These are phyloP conservation scores for Chlorella sp. DNA, from an alignment of 139 green algal species.

Conservation along the genomic window DNA sequence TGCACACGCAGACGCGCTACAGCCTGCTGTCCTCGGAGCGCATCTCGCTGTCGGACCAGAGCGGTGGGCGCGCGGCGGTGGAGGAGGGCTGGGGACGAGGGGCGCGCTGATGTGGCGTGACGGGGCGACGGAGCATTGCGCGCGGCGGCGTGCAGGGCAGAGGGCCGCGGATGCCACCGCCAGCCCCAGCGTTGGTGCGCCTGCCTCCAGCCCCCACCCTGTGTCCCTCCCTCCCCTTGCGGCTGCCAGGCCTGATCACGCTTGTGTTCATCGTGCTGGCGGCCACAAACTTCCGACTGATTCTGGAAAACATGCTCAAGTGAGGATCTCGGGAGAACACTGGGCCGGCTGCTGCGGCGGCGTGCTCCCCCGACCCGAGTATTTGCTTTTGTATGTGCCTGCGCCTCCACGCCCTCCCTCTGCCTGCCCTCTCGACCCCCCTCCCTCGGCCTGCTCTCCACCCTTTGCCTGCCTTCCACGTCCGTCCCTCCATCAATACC, in stretches of 20 bases:
- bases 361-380: too few species aligned
- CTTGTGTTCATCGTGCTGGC: slow-evolving; percentile 77
- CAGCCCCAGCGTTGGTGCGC: background rate
- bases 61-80: background rate
- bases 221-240: background rate
- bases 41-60: slow-evolving; percentile 51
- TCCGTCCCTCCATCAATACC: background rate
- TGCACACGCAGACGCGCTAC: slow-evolving; percentile 52
- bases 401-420: background rate
- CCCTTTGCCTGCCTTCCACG: background rate
- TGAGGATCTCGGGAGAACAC: slow-evolving; percentile 4
- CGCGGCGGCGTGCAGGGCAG: background rate
- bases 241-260: slow-evolving; percentile 66
- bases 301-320: slow-evolving; percentile 90
- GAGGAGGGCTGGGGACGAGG: background rate
- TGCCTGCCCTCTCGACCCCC: background rate
- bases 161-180: background rate
- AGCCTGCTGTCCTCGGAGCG: slow-evolving; percentile 69
- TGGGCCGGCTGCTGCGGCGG: too few species aligned
- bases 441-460: background rate
- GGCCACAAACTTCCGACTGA: slow-evolving; percentile 77
- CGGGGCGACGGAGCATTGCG: background rate
- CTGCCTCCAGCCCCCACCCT: background rate
- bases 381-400: too few species aligned
- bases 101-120: background rate